These are phyloP conservation scores for Ilyonectria robusta DNA, from an alignment of 2,329 filamentous ascomycete genomes.

Conservation along the genomic window DNA sequence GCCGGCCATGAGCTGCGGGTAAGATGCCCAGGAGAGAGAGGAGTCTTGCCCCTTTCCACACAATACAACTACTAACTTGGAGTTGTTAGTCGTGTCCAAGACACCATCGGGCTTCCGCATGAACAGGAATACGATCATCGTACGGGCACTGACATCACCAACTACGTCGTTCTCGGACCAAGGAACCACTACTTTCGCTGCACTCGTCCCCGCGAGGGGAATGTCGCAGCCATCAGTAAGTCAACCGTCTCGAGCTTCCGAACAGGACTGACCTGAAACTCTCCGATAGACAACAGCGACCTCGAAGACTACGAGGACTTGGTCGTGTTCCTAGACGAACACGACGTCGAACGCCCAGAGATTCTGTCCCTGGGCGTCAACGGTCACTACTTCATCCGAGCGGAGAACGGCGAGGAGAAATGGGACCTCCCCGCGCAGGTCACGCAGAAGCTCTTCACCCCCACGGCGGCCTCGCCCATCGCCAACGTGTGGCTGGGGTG, in stretches of 20 bases:
- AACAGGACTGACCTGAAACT: background rate
- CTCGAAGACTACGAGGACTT: slow-evolving; percentile 38
- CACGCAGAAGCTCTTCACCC: slow-evolving; percentile 17
- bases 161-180: slow-evolving; percentile 42
- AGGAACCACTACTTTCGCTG: slow-evolving; percentile 41
- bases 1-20: slow-evolving; percentile 39
- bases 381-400: slow-evolving; percentile 39
- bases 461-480: slow-evolving; percentile 7
- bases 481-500: slow-evolving; percentile 41
- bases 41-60: background rate
- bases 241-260: background rate
- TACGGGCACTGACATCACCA: slow-evolving; percentile 12
- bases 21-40: background rate
- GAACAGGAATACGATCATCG: slow-evolving; percentile 28
- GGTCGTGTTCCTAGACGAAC: slow-evolving; percentile 30
- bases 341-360: slow-evolving; percentile 41
- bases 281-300: slow-evolving; percentile 31
- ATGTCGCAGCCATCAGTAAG: slow-evolving; percentile 37
- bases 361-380: slow-evolving; percentile 40
- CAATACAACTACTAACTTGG: background rate
- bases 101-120: background rate
- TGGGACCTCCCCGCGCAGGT: slow-evolving; percentile 33
- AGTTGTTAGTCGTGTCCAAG: slow-evolving; percentile 20
- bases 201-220: slow-evolving; percentile 30
- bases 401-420: slow-evolving; percentile 31